Evolutionary conservation across 371 early-diverging fungal genomes (phyloP), one percentile per base, ranked within the genome.

Genomic region (Mortierella sp.): DNA sequence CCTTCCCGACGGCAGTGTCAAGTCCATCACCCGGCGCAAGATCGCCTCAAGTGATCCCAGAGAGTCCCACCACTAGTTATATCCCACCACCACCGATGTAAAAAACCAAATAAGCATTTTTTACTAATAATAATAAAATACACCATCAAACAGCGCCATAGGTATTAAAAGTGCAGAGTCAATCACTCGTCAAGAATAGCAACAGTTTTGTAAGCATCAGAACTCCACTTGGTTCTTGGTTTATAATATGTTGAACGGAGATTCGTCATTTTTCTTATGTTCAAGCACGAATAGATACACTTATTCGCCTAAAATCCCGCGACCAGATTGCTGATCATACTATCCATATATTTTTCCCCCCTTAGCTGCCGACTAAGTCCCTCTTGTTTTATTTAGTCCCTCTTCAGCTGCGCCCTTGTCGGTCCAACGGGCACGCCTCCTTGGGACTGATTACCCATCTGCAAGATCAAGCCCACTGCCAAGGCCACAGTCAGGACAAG

Each of bases 361-460:
- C n/a, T n/a, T n/a, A n/a, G n/a, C n/a, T n/a, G n/a, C n/a, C n/a
- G n/a, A n/a, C n/a, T n/a, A n/a, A n/a, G n/a, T n/a, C n/a, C n/a
- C n/a, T n/a, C n/a, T n/a, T n/a, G n/a, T n/a, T n/a, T n/a, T n/a
- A n/a, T 47, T 34, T 66, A 75, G 42, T 75, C 75, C 39, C 75
- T 52, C 64, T 75, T 75, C 56, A 75, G 32, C 43, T 75, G 64
- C 27, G 68, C 69, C 27, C 75, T 54, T 27, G 75, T 75, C 6
- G 75, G 75, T 46, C 75, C 75, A 30, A 75, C 64, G 8, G 75
- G 75, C 11, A 75, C 75, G 11, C 75, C 75, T 23, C 75, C 75
- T 19, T 75, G 64, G n/a, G 64, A 55, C 42, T 63, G 60, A 19
- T 32, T 68, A 9, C 75, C 75, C 75, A 75, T 75, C 56, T 67